phyloP scores from a whole-genome alignment of 2,329 filamentous ascomycete genomes.

The Blastomyces emzantsi region DNA sequence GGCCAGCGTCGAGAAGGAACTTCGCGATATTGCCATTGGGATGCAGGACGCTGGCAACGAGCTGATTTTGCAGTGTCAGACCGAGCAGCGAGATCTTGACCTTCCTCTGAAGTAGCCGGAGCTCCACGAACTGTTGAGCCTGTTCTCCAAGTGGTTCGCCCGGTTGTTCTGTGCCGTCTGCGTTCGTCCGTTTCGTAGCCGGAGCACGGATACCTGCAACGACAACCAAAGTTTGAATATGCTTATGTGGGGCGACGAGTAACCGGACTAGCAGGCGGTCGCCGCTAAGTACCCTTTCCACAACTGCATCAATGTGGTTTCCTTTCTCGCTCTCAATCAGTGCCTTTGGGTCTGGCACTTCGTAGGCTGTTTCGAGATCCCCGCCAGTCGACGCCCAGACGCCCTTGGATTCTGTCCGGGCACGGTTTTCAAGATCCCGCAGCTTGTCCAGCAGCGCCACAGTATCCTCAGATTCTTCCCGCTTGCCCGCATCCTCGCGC shows the following conservation, averaged over 20 bases:
- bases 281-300: constrained; percentile 85
- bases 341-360: constrained; percentile 62
- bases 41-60: constrained; percentile 82
- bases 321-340: constrained; percentile 81
- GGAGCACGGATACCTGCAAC: constrained; percentile 84
- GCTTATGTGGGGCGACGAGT: constrained; percentile 69
- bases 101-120: constrained; percentile 73
- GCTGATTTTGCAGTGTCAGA: constrained; percentile 77
- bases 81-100: constrained; percentile 78
- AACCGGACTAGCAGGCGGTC: constrained; percentile 83
- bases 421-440: constrained; percentile 65
- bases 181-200: constrained; percentile 75
- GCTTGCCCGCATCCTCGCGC: constrained; percentile 79
- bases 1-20: constrained; percentile 77
- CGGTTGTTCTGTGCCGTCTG: constrained; percentile 69
- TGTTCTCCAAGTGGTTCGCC: constrained; percentile 88
- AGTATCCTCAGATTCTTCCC: constrained; percentile 74
- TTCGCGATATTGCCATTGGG: constrained; percentile 87
- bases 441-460: constrained; percentile 64
- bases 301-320: constrained; percentile 70
- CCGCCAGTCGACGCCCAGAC: constrained; percentile 62
- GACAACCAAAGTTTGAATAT: constrained; percentile 80
- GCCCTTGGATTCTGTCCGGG: constrained; percentile 69
- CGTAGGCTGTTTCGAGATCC: constrained; percentile 68
- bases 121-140: constrained; percentile 78